Base-by-base conservation (phyloP, 371 early-diverging fungal species). In the Apophysomyces trapeziformis region DNA sequence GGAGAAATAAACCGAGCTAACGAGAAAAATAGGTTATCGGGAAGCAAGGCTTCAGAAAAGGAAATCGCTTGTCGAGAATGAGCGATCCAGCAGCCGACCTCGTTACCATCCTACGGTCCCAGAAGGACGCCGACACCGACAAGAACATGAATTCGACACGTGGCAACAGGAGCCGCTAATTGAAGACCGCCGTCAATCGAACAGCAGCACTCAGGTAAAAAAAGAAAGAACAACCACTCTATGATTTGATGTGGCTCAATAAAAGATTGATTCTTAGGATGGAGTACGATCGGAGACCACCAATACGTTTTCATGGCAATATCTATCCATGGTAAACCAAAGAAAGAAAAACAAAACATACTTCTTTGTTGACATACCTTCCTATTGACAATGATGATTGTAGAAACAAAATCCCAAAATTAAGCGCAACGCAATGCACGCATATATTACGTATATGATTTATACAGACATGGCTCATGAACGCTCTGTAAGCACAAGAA, bases 381-480 rank as follows among this genome's bases (percentile, higher is more conserved):
- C 32, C 32, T 26, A 26, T 41, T 41, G 41, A 41, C 13, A 41
- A 41, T 41, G 41, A 41, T 41, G 8, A 21, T 16, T 61, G 39
- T 72, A 83, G 83, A 84, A 82, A 68, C 75, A 83, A 63, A 79
- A 82, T 71, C 83, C 83, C 57, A 79, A 74, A 65, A 76, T 83
- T 45, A 85, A 85, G 68, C 72, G 81, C 46, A 85, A 85, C 75
- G 85, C 85, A 14, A 77, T 79, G 77, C 85, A 85, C 72, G 83
- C 85, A 44, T 85, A 85, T 63, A 85, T 85, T 59, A 76, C 85
- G 36, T 85, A 84, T 64, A 82, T 84, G 85, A 84, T 84, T 26
- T 84, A 84, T 70, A 80, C 82, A 16, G 78, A 84, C 45, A 74
- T 77, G 70, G 73, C 75, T 21, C 70, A 74, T 64, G 67, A 61